phyloP scores from a whole-genome alignment of 768 basidiomycete species.

The Lyophyllum shimeji region DNA sequence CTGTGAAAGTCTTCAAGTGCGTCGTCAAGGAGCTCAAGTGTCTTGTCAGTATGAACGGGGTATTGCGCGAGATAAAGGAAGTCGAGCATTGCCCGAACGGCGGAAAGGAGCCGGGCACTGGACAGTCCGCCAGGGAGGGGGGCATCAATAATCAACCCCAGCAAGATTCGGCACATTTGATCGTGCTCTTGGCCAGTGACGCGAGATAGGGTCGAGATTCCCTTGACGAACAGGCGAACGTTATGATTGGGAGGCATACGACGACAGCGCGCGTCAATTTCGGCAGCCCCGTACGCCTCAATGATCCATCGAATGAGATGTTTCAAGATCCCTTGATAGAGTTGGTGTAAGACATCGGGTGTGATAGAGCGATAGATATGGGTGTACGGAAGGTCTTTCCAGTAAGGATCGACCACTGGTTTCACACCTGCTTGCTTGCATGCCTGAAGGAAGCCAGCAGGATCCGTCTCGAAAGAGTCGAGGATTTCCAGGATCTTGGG shows the following conservation, averaged over 20 bases:
- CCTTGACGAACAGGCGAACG: constrained; percentile 32
- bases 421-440: constrained; percentile 19
- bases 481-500: not conserved
- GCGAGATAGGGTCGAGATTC: constrained; percentile 30
- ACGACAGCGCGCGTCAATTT: constrained; percentile 35
- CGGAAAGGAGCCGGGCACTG: constrained; percentile 18
- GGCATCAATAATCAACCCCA: constrained; percentile 28
- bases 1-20: constrained; percentile 33
- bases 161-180: constrained; percentile 29
- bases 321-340: constrained; percentile 8
- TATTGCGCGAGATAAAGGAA: constrained; percentile 40
- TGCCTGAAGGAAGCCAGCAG: not conserved
- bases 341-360: constrained; percentile 5
- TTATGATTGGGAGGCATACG: constrained; percentile 34
- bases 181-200: constrained; percentile 35
- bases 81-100: constrained; percentile 33
- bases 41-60: constrained; percentile 26
- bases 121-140: constrained; percentile 11
- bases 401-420: constrained; percentile 16
- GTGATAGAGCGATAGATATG: constrained; percentile 4
- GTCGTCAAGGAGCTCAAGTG: constrained; percentile 24
- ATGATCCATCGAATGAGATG: constrained; percentile 14
- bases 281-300: constrained; percentile 20
- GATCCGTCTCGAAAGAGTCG: not conserved
- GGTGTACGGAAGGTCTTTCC: constrained; percentile 1